Percentiles rank a stretch among this genome's conserved stretches.
Conservation (phyloP, 2,329 filamentous ascomycete species). For the Cytospora chrysosperma region DNA sequence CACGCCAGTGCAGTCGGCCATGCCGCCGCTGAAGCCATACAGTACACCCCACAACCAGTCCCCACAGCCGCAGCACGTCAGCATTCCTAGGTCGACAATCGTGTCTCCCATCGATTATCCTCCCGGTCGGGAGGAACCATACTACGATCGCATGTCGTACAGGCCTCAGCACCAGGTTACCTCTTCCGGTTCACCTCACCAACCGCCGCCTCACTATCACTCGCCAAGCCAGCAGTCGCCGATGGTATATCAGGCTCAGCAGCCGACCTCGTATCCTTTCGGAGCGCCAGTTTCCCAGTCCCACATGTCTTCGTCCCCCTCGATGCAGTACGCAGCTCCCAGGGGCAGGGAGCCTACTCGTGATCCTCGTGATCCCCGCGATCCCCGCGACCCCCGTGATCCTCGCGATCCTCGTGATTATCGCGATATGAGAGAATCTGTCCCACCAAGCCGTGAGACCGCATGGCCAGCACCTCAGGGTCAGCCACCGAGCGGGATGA, state of each 20-base stretch:
- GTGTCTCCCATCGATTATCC: slow-evolving; percentile 41
- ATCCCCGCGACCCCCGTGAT: neutral
- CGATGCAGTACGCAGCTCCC: slow-evolving; percentile 49
- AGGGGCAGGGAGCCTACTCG: slow-evolving; percentile 13
- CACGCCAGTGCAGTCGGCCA: slow-evolving; percentile 42
- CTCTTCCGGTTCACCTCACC: slow-evolving; percentile 33
- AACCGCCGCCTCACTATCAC: slow-evolving; percentile 29
- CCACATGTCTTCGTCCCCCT: slow-evolving; percentile 47
- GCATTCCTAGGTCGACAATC: slow-evolving; percentile 45
- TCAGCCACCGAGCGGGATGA: slow-evolving; percentile 27
- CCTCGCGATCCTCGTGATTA: slow-evolving; percentile 36
- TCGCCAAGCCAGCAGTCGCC: slow-evolving; percentile 28
- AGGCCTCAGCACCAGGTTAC: slow-evolving; percentile 33
- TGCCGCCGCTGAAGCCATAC: slow-evolving; percentile 55
- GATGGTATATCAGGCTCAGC: slow-evolving; percentile 29
- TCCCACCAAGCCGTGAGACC: slow-evolving; percentile 36
- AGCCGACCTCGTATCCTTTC: slow-evolving; percentile 46
- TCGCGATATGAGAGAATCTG: slow-evolving; percentile 45
- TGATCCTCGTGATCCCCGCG: slow-evolving; percentile 3
- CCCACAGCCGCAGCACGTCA: slow-evolving; percentile 49
- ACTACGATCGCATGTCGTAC: slow-evolving; percentile 43
- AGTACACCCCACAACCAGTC: slow-evolving; percentile 45
- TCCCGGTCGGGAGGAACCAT: slow-evolving; percentile 49
- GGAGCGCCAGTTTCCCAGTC: slow-evolving; percentile 43
- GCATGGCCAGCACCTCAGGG: slow-evolving; percentile 35